phyloP scores from a whole-genome alignment of 73 alveolate genomes.

The Paramecium primaurelia region DNA sequence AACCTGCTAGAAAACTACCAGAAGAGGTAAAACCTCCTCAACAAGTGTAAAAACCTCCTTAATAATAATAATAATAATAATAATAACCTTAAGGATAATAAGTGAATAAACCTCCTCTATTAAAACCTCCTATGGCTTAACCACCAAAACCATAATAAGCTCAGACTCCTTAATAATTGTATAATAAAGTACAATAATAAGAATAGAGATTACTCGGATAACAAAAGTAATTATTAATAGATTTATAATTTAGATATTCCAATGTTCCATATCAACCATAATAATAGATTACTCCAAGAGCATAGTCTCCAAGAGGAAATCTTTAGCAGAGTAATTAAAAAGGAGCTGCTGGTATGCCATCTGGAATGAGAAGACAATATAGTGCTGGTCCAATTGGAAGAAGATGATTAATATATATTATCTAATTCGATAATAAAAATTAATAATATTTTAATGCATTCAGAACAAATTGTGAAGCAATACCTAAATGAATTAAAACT shows the following conservation, averaged over 20 bases:
- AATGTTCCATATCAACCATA: neutral
- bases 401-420: neutral
- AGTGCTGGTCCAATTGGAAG: neutral
- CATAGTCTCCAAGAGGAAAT: neutral
- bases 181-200: neutral
- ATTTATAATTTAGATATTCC: neutral
- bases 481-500: neutral
- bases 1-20: neutral
- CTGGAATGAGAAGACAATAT: neutral
- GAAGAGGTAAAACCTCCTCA: neutral
- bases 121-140: neutral
- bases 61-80: neutral
- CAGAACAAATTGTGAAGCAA: neutral
- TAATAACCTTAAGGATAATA: neutral
- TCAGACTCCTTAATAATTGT: neutral
- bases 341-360: neutral
- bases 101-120: neutral
- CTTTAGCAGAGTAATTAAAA: neutral
- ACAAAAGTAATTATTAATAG: neutral
- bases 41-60: neutral
- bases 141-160: neutral
- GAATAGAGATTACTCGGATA: neutral
- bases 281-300: neutral
- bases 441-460: neutral
- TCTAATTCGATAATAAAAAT: neutral